Percentiles rank a stretch among this genome's conserved stretches.
Evolutionary conservation across 441 rosid genomes (phyloP).

Genomic region (Euphorbia corollata): DNA sequence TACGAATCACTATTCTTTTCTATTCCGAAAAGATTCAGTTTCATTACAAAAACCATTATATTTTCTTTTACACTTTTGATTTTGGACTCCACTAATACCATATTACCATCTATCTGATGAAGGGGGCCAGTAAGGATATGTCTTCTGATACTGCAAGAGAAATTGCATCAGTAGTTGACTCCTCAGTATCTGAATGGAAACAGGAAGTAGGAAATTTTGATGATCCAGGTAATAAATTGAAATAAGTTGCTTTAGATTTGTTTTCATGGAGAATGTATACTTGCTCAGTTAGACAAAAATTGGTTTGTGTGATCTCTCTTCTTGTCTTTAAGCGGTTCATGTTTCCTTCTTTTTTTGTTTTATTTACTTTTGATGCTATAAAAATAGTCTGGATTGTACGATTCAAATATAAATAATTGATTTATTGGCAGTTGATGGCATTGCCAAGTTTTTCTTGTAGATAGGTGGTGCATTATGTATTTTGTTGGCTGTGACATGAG

Average conservation of each 20-base stretch:
- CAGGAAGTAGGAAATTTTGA: slow-evolving; percentile 60
- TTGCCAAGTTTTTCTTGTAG: background rate
- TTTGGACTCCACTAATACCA: background rate
- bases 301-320: background rate
- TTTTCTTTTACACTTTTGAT: background rate
- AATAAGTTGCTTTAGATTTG: background rate
- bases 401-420: background rate
- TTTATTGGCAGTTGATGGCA: background rate
- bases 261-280: background rate
- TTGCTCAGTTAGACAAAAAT: background rate
- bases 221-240: slow-evolving; percentile 51
- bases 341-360: background rate
- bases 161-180: slow-evolving; percentile 83
- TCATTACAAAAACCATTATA: background rate
- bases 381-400: background rate
- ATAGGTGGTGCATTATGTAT: background rate
- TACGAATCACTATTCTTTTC: background rate
- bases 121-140: slow-evolving; percentile 41
- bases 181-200: slow-evolving; percentile 73
- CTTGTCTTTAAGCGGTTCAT: background rate
- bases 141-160: slow-evolving; percentile 78
- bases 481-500: background rate
- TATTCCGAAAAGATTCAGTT: background rate
- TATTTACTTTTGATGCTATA: background rate
- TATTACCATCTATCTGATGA: slow-evolving; percentile 3